A percentile compares a stretch with the other conserved stretches of the same genome.
Conservation (phyloP, 352 stramenopile species). For the Pythium folliculosum region DNA sequence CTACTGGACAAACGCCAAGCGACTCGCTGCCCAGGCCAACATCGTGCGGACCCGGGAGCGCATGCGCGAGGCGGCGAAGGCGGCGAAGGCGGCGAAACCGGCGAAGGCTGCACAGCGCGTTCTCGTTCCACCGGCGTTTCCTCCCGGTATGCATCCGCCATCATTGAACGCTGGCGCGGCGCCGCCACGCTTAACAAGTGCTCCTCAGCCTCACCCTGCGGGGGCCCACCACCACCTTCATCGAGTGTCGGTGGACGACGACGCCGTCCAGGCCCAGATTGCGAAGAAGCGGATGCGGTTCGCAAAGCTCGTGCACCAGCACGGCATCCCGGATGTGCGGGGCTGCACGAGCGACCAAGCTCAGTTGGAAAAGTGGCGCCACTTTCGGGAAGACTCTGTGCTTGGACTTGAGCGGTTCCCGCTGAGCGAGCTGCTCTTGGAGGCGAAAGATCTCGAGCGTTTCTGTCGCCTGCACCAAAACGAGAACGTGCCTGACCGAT, state of each 20-base stretch:
- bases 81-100: not conserved
- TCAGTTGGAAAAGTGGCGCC: conserved; percentile 75
- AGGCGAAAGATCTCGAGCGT: conserved; percentile 66
- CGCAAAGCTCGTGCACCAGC: conserved; percentile 75
- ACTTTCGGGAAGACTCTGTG: conserved; percentile 63
- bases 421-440: conserved; percentile 48
- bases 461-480: conserved; percentile 37
- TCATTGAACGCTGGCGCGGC: not conserved
- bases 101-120: conserved; percentile 7
- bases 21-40: conserved; percentile 18
- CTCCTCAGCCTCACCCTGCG: not conserved
- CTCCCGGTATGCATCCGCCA: conserved; percentile 3
- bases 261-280: not conserved
- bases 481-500: not conserved
- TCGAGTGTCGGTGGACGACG: conserved; percentile 10
- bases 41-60: conserved; percentile 4
- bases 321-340: conserved; percentile 72
- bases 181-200: not conserved
- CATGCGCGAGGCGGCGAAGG: conserved; percentile 6
- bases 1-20: conserved; percentile 42
- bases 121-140: conserved; percentile 8
- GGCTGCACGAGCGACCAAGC: conserved; percentile 53
- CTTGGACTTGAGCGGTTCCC: conserved; percentile 43
- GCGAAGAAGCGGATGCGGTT: conserved; percentile 64
- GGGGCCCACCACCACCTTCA: not conserved